Evolutionary conservation across 345 rosid species (phyloP).

Genomic region (Lepidium africanum): DNA sequence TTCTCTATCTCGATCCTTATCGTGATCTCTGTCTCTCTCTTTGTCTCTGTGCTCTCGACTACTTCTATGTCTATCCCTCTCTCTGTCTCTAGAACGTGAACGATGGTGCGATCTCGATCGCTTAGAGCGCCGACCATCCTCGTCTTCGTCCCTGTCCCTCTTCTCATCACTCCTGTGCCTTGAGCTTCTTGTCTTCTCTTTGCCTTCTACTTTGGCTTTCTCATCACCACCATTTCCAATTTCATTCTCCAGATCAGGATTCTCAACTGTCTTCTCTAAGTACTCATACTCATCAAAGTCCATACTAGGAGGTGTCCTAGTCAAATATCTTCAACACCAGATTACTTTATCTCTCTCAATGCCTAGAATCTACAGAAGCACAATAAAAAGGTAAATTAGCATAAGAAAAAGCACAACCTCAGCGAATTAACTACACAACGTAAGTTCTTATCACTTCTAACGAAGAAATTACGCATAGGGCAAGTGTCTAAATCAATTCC

Average conservation of each 20-base stretch:
- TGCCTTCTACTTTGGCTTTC: conserved; percentile 34
- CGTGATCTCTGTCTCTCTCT: conserved; percentile 41
- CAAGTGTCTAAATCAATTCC: background rate
- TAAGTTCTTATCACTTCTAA: background rate
- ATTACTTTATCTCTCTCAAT: background rate
- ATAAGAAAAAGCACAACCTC: background rate
- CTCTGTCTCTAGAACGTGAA: conserved; percentile 74
- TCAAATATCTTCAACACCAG: conserved; percentile 7
- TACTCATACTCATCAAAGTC: conserved; percentile 97
- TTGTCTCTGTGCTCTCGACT: conserved; percentile 52
- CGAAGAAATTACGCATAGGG: background rate
- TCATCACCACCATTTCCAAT: conserved; percentile 46
- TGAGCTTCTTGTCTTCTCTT: conserved; percentile 49
- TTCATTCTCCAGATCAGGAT: conserved; percentile 47
- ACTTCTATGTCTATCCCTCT: conserved; percentile 53
- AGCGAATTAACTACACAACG: background rate
- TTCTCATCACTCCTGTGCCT: conserved; percentile 50
- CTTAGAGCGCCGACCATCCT: conserved; percentile 42
- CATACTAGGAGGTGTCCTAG: conserved; percentile 30
- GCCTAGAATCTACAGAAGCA: conserved; percentile 1
- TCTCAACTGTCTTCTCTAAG: conserved; percentile 83
- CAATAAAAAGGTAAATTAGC: background rate
- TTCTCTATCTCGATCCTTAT: conserved; percentile 21
- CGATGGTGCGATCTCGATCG: conserved; percentile 44
- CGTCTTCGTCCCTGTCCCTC: conserved; percentile 40